Conservation (phyloP, 805 yeast species). For the Lipomyces orientalis region DNA sequence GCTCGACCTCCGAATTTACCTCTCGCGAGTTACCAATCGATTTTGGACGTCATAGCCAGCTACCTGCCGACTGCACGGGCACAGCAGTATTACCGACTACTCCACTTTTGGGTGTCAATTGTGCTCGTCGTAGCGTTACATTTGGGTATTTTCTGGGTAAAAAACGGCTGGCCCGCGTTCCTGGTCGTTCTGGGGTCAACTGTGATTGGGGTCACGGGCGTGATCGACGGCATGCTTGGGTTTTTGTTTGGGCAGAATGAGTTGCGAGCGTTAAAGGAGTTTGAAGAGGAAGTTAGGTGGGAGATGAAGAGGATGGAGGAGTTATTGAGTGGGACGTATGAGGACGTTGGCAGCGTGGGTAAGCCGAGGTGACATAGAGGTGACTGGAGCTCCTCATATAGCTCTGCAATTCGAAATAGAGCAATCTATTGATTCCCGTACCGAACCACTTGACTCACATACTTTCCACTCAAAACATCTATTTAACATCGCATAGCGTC, state of each 20-base stretch:
- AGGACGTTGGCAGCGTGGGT: not conserved
- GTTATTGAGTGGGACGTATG: not conserved
- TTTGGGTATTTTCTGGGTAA: constrained; percentile 64
- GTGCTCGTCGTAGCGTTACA: constrained; percentile 57
- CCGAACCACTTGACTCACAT: not conserved
- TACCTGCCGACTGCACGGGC: constrained; percentile 60
- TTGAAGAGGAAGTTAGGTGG: constrained; percentile 63
- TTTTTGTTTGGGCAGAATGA: constrained; percentile 82
- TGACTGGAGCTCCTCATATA: not conserved
- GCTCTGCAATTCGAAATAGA: not conserved
- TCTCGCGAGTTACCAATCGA: constrained; percentile 51
- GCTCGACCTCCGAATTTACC: constrained; percentile 30
- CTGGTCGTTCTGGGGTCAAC: constrained; percentile 64
- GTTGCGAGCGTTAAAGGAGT: constrained; percentile 75
- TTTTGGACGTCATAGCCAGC: constrained; percentile 53
- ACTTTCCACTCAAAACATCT: not conserved
- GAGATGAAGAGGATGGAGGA: constrained; percentile 36
- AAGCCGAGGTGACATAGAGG: not conserved
- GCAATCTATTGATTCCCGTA: not conserved
- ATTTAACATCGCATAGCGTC: constrained; percentile 45
- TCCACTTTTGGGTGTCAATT: constrained; percentile 66
- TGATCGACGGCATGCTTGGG: constrained; percentile 77
- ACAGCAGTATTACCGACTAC: constrained; percentile 69
- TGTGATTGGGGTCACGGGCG: constrained; percentile 67
- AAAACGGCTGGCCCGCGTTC: constrained; percentile 60